phyloP scores from a whole-genome alignment of 192 early-diverging fungal species.

The Coemansia sp. region DNA sequence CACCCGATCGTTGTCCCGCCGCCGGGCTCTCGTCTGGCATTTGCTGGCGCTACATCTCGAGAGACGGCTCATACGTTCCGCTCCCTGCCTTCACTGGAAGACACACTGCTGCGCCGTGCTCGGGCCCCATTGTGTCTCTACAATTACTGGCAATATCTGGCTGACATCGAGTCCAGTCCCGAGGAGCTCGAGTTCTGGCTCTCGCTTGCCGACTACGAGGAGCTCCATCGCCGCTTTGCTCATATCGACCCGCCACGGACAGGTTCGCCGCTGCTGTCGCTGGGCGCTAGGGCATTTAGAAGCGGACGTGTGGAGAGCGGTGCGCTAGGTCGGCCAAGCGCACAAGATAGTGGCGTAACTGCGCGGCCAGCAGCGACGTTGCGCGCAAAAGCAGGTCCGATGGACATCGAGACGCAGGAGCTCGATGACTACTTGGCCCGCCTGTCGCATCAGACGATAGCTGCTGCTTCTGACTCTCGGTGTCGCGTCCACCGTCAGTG shows the following conservation, averaged over 20 bases:
- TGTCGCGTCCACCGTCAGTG: constrained; percentile 40
- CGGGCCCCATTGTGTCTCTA: constrained; percentile 73
- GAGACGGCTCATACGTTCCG: constrained; percentile 37
- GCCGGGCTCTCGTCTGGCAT: constrained; percentile 50
- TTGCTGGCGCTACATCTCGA: constrained; percentile 41
- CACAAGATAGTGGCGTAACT: constrained; percentile 12
- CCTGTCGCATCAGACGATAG: constrained; percentile 34
- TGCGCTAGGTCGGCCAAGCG: constrained; percentile 23
- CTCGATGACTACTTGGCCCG: constrained; percentile 34
- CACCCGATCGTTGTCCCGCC: constrained; percentile 51
- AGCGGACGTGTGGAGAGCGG: constrained; percentile 49
- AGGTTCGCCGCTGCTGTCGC: background rate
- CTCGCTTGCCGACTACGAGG: constrained; percentile 72
- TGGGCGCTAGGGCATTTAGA: constrained; percentile 13
- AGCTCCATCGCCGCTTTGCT: constrained; percentile 63
- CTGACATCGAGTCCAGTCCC: constrained; percentile 64
- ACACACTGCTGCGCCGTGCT: constrained; percentile 68
- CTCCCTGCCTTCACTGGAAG: constrained; percentile 66
- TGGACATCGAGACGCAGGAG: constrained; percentile 33
- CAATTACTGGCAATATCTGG: constrained; percentile 74
- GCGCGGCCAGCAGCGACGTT: constrained; percentile 11
- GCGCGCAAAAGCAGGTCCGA: background rate
- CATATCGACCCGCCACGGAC: constrained; percentile 19
- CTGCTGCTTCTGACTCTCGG: constrained; percentile 22
- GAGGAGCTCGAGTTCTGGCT: constrained; percentile 79